phyloP scores from a whole-genome alignment of 805 yeast genomes.

The Cyberlindnera sargentensis region DNA sequence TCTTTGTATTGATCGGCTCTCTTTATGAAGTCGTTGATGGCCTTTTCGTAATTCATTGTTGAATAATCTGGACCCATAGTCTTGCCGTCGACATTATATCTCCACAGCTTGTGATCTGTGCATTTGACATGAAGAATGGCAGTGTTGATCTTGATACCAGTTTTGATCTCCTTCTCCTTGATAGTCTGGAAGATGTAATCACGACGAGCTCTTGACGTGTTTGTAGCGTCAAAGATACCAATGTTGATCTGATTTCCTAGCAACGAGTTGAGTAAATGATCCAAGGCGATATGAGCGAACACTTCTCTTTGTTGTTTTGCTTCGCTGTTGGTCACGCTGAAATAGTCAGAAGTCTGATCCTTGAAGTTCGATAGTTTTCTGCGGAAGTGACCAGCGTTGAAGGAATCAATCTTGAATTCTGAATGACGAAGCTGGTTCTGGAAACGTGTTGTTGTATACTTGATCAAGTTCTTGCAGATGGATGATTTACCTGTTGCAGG shows the following conservation, averaged over 20 bases:
- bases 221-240: slow-evolving; percentile 57
- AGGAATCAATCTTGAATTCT: slow-evolving; percentile 35
- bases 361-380: slow-evolving; percentile 34
- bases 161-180: slow-evolving; percentile 15
- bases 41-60: slow-evolving; percentile 41
- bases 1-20: slow-evolving; percentile 46
- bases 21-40: slow-evolving; percentile 53
- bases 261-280: slow-evolving; percentile 37
- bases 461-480: slow-evolving; percentile 55
- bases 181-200: slow-evolving; percentile 16
- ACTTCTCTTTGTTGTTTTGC: slow-evolving; percentile 39
- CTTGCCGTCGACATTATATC: slow-evolving; percentile 59
- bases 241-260: slow-evolving; percentile 38
- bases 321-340: slow-evolving; percentile 36
- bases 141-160: slow-evolving; percentile 35
- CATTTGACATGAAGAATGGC: slow-evolving; percentile 56
- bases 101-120: slow-evolving; percentile 41
- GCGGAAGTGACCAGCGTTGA: slow-evolving; percentile 71
- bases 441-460: slow-evolving; percentile 37
- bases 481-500: slow-evolving; percentile 78
- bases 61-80: slow-evolving; percentile 56
- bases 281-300: slow-evolving; percentile 46
- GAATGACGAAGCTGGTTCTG: slow-evolving; percentile 4
- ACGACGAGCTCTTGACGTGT: slow-evolving; percentile 41
- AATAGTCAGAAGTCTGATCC: slow-evolving; percentile 33